Base-by-base conservation (phyloP, 805 yeast genomes). In the Suhomyces tanzawaensis region DNA sequence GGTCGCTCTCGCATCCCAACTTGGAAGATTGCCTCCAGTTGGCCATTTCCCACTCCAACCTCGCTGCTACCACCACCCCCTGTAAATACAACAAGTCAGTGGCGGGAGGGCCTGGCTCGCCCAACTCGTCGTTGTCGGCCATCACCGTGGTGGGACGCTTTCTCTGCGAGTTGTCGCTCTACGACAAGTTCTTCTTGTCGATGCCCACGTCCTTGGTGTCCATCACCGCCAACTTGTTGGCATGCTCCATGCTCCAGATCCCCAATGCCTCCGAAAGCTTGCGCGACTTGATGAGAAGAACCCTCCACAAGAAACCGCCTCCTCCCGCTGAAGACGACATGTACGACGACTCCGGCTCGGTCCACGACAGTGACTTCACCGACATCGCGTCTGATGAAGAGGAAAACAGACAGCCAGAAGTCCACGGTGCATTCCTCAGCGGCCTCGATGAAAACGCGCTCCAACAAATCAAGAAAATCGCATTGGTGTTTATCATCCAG, bases 81-180 rank as follows among this genome's bases (percentile, higher is more conserved):
- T 44, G 51, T 36, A 53, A 51, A 36, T 52, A 60, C 44, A 52
- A 53, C 41, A 23, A 24, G 26, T 34, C n/a, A 19, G 35, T 28
- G 13, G 32, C 42, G 13, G 6, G 29, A 11, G 32, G 16, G 17
- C 39, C 41, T 14, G 43, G 44, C 19, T 34, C 51, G 7, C 36
- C 41, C 29, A 46, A 51, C 23, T 60, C 67, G 29, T 64, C 68
- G 7, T 65, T 69, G 26, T 66, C 74, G n/a, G 81, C 81, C 4
- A 71, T 74, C 19, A 66, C 77, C 19, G 81, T 79, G 3, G 72
- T 77, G 25, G 68, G 71, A 19, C 63, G 79, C 29, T 77, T 77
- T 46, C 65, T 79, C 27, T 71, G 80, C 47, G 82, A 79, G 51
- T 52, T 77, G 17, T 62, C 81, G 1, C 48, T 76, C 19, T 77